These are phyloP conservation scores for Erysimum cheiranthoides DNA, from an alignment of 345 rosid genomes.

Conservation along the genomic window DNA sequence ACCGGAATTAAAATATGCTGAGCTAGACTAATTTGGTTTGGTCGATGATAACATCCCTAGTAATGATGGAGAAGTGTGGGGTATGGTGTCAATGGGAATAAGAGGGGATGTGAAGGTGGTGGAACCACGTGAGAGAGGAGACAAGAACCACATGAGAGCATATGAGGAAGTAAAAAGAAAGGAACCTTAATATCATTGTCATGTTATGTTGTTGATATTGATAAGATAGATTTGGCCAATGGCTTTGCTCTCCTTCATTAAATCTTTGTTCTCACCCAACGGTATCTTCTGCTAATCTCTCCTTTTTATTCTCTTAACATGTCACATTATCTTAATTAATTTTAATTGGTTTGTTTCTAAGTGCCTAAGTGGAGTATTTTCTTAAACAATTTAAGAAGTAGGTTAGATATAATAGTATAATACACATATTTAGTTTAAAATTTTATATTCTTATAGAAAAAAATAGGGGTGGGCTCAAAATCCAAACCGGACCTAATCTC, in stretches of 20 bases:
- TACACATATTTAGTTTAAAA: too few species aligned
- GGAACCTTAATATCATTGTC: constrained; percentile 32
- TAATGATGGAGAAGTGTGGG: constrained; percentile 27
- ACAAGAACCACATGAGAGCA: constrained; percentile 47
- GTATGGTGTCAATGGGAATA: constrained; percentile 16
- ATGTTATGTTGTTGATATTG: constrained; percentile 29
- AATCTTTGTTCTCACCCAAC: constrained; percentile 16
- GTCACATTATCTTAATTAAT: background rate
- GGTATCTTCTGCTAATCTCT: background rate
- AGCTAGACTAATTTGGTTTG: background rate
- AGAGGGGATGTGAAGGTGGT: constrained; percentile 33
- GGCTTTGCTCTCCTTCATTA: constrained; percentile 21
- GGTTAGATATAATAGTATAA: too few species aligned
- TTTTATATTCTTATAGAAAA: too few species aligned
- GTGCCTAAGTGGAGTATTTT: background rate
- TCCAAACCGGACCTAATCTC: too few species aligned
- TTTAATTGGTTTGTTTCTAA: background rate
- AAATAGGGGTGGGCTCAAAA: too few species aligned
- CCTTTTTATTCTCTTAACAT: constrained; percentile 1
- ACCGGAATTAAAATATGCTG: background rate
- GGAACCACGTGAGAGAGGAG: constrained; percentile 46
- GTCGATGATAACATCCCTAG: constrained; percentile 3
- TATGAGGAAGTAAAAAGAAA: constrained; percentile 30
- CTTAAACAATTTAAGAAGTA: too few species aligned
- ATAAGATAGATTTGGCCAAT: constrained; percentile 43